Evolutionary conservation across 441 rosid genomes (phyloP).

Genomic region (Corymbia citriodora): DNA sequence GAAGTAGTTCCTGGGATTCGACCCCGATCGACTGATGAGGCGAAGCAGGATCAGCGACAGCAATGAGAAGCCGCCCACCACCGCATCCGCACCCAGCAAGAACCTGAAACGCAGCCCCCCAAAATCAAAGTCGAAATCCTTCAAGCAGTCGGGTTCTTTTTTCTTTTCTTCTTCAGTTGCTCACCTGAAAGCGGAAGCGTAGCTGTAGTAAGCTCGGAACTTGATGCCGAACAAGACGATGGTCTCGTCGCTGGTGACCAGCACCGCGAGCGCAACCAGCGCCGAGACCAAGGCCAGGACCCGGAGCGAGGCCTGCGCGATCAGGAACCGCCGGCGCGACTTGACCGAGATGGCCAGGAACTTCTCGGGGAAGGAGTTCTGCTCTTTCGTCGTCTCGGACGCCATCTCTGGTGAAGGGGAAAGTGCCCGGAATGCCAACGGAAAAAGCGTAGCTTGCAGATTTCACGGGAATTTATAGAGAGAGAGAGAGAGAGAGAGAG

Average conservation of each 20-base stretch:
- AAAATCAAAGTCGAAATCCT: neutral
- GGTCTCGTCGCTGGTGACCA: constrained; percentile 29
- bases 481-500: neutral
- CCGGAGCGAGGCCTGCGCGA: constrained; percentile 32
- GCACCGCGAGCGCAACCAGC: constrained; percentile 25
- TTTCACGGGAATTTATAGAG: neutral
- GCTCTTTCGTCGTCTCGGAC: constrained; percentile 2
- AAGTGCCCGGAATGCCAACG: neutral
- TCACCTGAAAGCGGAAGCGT: constrained; percentile 43
- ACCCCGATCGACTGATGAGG: constrained; percentile 12
- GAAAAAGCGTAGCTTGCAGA: neutral
- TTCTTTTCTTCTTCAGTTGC: neutral
- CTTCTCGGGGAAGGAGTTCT: neutral
- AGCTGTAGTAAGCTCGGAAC: constrained; percentile 25
- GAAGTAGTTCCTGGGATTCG: constrained; percentile 17
- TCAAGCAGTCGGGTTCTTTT: neutral
- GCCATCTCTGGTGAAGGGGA: constrained; percentile 5
- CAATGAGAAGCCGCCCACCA: constrained; percentile 26
- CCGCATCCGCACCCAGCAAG: constrained; percentile 32
- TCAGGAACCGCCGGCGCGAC: constrained; percentile 7
- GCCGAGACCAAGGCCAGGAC: constrained; percentile 32
- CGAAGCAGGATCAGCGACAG: constrained; percentile 32
- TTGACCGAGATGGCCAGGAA: neutral
- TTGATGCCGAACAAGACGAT: constrained; percentile 14
- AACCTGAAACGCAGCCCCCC: constrained; percentile 30